Base-by-base conservation (phyloP, 75 land plant genomes). In the Pinus tabuliformis region DNA sequence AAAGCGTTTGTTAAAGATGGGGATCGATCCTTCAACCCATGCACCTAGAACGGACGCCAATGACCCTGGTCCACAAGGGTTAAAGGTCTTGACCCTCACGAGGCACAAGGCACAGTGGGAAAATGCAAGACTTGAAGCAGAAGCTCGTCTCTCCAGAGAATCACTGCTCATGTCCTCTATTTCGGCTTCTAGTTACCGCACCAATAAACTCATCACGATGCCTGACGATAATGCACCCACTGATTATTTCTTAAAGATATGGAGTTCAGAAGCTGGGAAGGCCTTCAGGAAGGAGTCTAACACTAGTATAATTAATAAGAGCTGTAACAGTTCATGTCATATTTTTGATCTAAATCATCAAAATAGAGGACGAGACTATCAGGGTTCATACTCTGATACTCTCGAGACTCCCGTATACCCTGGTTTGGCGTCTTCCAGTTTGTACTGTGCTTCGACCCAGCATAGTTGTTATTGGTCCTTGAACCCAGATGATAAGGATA, bases 11-110 rank as follows among this genome's bases (percentile, higher is more conserved):
- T 26, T 62, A 24, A 24, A 15, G 30, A 62, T 62, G 64, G 64
- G 64, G 28, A 7, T 62, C 64, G 64, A 62, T 62, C 30, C 30
- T 7, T 24, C 64, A 20, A 73, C 57, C 56, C 74, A 73, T 39
- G 39, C n/a, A 39, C 74, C 74, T 21, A 30, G 15, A 22, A 30
- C 24, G 11, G 72, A 70, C 3, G 17, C 12, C 39, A 24, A 20
- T 70, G 2, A 2, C 72, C 6, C 37, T 18, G 12, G 11, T 39
- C 12, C 11, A 8, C 7, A 18, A 11, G 22, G 13, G 21, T 42
- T 12, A 14, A 11, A 36, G 17, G 11, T 11, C 54, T 49, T 9
- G 54, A 9, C 11, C 54, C 12, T 49, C 54, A 49, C 54, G 12
- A 49, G 54, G 12, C 54, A 49, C 54, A 49, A 11, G 56, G 57